A percentile compares a stretch with the other conserved stretches of the same genome.
These are phyloP conservation scores for Pyricularia pennisetigena DNA, from an alignment of 2,329 filamentous ascomycete species.

Conservation along the genomic window DNA sequence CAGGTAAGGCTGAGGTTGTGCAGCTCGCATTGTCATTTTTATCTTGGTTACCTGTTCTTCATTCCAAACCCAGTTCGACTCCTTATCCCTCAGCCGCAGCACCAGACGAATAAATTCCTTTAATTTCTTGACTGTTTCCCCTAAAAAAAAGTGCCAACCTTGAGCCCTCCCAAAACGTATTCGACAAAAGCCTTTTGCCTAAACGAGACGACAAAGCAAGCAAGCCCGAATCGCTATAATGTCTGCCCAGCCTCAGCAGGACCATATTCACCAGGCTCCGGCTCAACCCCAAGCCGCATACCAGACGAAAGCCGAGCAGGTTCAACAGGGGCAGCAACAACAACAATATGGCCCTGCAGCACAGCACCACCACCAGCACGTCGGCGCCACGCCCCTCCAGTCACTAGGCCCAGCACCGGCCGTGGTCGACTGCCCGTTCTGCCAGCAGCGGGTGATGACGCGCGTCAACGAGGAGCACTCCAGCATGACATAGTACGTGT, in stretches of 20 bases:
- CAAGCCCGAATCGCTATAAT: background rate
- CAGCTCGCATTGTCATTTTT: background rate
- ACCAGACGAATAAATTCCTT: background rate
- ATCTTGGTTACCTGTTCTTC: background rate
- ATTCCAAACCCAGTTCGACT: background rate
- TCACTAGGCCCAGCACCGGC: background rate
- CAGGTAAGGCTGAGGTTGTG: background rate
- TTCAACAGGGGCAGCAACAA: background rate
- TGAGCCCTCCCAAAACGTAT: background rate
- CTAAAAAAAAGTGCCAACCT: background rate
- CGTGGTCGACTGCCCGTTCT: background rate
- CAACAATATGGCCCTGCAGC: background rate
- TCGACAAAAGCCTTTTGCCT: background rate
- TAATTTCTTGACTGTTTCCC: background rate
- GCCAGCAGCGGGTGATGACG: background rate
- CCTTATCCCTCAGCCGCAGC: background rate
- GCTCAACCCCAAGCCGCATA: background rate
- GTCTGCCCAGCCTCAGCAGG: background rate
- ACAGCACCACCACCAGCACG: background rate
- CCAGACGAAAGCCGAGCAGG: background rate
- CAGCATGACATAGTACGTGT: background rate
- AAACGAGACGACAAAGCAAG: background rate
- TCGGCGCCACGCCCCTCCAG: slow-evolving; percentile 1
- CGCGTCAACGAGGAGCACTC: background rate
- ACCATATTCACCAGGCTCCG: background rate